Percentiles rank a stretch among this genome's conserved stretches.
Conservation (phyloP, 106 monocot species). For the Acanthochlamys bracteata region DNA sequence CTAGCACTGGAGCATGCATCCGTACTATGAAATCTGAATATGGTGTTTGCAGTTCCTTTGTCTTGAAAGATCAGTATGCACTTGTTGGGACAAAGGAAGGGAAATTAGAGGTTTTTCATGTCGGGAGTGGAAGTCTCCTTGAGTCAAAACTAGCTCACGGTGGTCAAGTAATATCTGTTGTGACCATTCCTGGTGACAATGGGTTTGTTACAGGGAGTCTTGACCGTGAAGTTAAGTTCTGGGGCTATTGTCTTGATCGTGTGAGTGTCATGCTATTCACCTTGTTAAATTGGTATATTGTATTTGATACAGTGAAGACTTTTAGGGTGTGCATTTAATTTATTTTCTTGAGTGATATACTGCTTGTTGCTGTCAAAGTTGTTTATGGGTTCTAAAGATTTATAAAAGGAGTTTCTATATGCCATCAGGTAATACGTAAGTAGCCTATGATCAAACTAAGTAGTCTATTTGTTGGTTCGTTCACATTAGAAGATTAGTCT, state of each 20-base stretch:
- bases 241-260: constrained; percentile 67
- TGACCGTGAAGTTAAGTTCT: constrained; percentile 87
- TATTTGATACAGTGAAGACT: too few species aligned
- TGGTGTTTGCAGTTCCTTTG: constrained; percentile 79
- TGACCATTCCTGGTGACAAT: constrained; percentile 47
- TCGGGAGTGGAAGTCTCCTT: constrained; percentile 66
- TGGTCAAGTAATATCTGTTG: constrained; percentile 55
- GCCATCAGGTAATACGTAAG: too few species aligned
- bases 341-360: too few species aligned
- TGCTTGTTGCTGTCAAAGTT: too few species aligned
- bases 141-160: constrained; percentile 74
- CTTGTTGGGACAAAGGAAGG: constrained; percentile 88
- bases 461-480: too few species aligned
- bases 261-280: constrained; percentile 34
- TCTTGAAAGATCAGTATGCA: constrained; percentile 62
- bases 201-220: constrained; percentile 85
- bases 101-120: constrained; percentile 73
- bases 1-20: constrained; percentile 72
- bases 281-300: too few species aligned
- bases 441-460: too few species aligned
- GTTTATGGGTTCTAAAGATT: too few species aligned
- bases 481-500: too few species aligned
- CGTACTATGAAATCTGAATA: constrained; percentile 82
- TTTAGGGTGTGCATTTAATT: too few species aligned
- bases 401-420: too few species aligned